Evolutionary conservation across 352 stramenopile genomes (phyloP).

Genomic region (Detonula confervacea): DNA sequence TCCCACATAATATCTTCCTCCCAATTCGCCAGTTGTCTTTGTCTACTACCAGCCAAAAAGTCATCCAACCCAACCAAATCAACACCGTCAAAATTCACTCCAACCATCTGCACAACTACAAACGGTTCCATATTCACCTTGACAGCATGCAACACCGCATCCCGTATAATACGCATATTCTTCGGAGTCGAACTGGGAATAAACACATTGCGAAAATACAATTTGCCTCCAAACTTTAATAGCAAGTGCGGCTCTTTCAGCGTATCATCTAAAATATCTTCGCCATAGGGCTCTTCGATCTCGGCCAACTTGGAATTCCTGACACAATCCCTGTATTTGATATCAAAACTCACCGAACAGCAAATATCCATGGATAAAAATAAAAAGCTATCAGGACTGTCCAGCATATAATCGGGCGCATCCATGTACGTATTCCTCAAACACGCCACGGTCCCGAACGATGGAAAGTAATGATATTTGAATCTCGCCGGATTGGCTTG

Average conservation of each 20-base stretch:
- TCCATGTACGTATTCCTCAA: constrained; percentile 12
- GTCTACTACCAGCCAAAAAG: not conserved
- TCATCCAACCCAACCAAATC: constrained; percentile 5
- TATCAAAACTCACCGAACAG: constrained; percentile 22
- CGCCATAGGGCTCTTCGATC: not conserved
- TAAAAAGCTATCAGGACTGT: constrained; percentile 13
- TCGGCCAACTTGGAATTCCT: constrained; percentile 3
- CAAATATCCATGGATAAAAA: constrained; percentile 13
- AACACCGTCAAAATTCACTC: constrained; percentile 17
- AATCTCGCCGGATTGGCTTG: not conserved
- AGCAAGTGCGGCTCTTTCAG: not conserved
- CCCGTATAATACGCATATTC: constrained; percentile 12
- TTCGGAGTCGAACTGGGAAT: not conserved
- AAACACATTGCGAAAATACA: constrained; percentile 36
- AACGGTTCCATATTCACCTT: not conserved
- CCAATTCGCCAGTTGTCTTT: not conserved
- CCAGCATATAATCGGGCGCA: constrained; percentile 16
- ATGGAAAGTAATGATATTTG: constrained; percentile 20
- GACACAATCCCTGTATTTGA: constrained; percentile 25
- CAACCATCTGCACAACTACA: not conserved
- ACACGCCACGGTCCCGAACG: constrained; percentile 14
- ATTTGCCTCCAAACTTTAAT: constrained; percentile 2
- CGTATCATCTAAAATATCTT: not conserved
- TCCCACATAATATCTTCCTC: not conserved
- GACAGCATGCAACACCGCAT: constrained; percentile 10